These are phyloP conservation scores for Thermothielavioides terrestris DNA, from an alignment of 495 filamentous ascomycete genomes.

Conservation along the genomic window DNA sequence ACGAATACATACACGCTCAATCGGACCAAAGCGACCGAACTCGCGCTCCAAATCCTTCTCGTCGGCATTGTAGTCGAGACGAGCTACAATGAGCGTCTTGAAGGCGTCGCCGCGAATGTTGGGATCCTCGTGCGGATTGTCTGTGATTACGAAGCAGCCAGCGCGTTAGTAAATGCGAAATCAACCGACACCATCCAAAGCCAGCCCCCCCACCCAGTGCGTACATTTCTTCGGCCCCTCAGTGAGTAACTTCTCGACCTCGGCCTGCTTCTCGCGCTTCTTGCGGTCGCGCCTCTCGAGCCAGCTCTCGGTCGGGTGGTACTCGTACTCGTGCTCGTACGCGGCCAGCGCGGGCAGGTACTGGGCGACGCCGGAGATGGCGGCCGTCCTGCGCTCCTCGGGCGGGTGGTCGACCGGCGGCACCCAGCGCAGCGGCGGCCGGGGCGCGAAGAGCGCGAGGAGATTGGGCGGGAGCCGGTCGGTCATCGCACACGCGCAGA, in stretches of 20 bases:
- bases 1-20: constrained; percentile 65
- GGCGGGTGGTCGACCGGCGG: constrained; percentile 75
- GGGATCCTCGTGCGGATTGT: constrained; percentile 64
- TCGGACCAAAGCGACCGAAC: constrained; percentile 88
- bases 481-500: constrained; percentile 79
- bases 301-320: constrained; percentile 85
- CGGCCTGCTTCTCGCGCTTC: constrained; percentile 66
- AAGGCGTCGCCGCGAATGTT: constrained; percentile 88
- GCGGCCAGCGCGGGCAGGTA: constrained; percentile 62
- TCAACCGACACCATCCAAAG: neutral
- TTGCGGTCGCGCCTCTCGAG: constrained; percentile 73
- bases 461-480: constrained; percentile 91
- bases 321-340: constrained; percentile 63
- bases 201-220: constrained; percentile 20
- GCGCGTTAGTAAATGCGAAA: neutral
- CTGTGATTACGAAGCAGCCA: constrained; percentile 29
- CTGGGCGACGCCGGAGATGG: constrained; percentile 62
- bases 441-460: constrained; percentile 86
- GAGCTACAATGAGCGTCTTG: constrained; percentile 87
- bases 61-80: constrained; percentile 80
- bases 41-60: constrained; percentile 87
- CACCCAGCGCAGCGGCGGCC: constrained; percentile 84
- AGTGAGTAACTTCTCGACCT: constrained; percentile 50
- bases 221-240: constrained; percentile 64
- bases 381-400: constrained; percentile 66